phyloP scores from a whole-genome alignment of 208 protist species.

The Trypanosoma mega region DNA sequence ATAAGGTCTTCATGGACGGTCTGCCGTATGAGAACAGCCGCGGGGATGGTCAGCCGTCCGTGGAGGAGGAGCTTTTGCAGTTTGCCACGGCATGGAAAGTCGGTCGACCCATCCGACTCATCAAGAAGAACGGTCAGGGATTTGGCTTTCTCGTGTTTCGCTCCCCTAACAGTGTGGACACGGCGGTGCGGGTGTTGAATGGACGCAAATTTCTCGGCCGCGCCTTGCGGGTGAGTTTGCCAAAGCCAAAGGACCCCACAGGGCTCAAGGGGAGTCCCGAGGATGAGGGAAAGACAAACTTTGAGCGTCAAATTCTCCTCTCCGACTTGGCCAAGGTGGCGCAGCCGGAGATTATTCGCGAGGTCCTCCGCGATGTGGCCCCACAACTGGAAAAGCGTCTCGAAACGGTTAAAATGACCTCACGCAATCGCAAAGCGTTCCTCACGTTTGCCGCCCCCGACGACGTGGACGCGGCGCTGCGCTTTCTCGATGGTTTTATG shows the following conservation, averaged over 20 bases:
- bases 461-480: conserved; percentile 68
- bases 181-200: conserved; percentile 83
- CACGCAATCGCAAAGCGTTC: conserved; percentile 88
- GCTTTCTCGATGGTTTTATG: conserved; percentile 83
- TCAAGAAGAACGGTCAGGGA: conserved; percentile 88
- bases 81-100: conserved; percentile 86
- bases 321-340: conserved; percentile 78
- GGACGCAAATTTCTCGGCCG: conserved; percentile 89
- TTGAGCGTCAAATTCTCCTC: conserved; percentile 81
- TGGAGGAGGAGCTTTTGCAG: conserved; percentile 85
- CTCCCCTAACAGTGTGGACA: conserved; percentile 82
- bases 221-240: conserved; percentile 81
- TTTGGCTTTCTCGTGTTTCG: conserved; percentile 90
- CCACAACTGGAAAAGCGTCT: conserved; percentile 85
- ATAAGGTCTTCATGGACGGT: conserved; percentile 89
- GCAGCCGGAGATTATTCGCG: conserved; percentile 86
- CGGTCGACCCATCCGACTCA: conserved; percentile 79
- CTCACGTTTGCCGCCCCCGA: conserved; percentile 72
- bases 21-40: conserved; percentile 76
- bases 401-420: conserved; percentile 91
- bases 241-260: conserved; percentile 71
- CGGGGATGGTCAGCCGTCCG: conserved; percentile 44
- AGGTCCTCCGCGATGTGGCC: conserved; percentile 83
- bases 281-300: conserved; percentile 75
- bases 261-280: conserved; percentile 37